Evolutionary conservation across 371 early-diverging fungal species (phyloP).

Genomic region (Conidiobolus incongruus): DNA sequence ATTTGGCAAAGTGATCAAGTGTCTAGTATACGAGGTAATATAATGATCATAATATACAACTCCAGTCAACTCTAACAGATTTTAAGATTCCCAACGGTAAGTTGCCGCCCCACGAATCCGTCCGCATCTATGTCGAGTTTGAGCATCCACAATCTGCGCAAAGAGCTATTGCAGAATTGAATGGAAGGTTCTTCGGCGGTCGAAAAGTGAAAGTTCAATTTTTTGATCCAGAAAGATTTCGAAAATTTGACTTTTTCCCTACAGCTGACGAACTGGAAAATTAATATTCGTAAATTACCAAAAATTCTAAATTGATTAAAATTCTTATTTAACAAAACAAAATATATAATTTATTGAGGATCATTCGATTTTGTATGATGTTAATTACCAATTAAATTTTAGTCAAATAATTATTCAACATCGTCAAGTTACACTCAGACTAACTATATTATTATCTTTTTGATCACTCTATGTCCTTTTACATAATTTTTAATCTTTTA

Average conservation of each 20-base stretch:
- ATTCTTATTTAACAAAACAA: too few species aligned
- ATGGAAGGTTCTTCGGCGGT: conserved; percentile 59
- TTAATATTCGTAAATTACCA: neutral
- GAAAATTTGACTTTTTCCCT: conserved; percentile 28
- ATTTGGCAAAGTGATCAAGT: conserved; percentile 42
- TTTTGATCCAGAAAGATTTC: conserved; percentile 25
- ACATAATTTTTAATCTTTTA: too few species aligned
- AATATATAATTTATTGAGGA: too few species aligned
- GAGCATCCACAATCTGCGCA: conserved; percentile 17
- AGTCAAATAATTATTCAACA: too few species aligned
- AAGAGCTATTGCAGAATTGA: conserved; percentile 28
- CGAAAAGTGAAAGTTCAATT: conserved; percentile 30
- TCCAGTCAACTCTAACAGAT: too few species aligned
- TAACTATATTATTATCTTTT: too few species aligned
- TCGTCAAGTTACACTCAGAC: too few species aligned
- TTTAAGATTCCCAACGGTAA: conserved; percentile 19
- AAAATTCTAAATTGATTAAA: too few species aligned
- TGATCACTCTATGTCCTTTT: too few species aligned
- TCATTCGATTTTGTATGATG: too few species aligned
- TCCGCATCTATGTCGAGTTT: conserved; percentile 50
- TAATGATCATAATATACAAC: too few species aligned
- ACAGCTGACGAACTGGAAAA: conserved; percentile 13
- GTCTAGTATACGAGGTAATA: conserved; percentile 40
- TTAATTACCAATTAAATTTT: too few species aligned
- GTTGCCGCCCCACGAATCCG: conserved; percentile 30